Evolutionary conservation across 352 stramenopile species (phyloP), one percentile per base, ranked within the genome.

Genomic region (Albugo candida): DNA sequence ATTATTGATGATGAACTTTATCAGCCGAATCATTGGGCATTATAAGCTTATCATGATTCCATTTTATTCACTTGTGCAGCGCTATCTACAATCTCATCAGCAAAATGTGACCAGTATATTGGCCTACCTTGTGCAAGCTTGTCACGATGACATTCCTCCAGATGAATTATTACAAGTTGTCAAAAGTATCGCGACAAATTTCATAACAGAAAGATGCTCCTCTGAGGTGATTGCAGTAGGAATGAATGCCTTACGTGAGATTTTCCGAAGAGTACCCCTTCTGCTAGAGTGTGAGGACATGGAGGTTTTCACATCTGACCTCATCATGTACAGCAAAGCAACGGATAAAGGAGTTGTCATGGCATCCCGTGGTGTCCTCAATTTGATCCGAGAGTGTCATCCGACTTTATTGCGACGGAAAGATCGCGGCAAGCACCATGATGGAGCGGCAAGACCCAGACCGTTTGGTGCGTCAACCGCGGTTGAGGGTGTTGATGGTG

Each of bases 1-100:
- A 54, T 70, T 99, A 45, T 67, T 98, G 17, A 96, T 98, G 82
- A 96, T 99, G 73, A 97, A 98, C 68, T 97, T 98, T 59, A 95
- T 98, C 40, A 93, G 89, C 13, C 81, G 94, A 13, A 60, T 98
- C 24, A 65, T 97, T 5, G 94, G 94, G n/a, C 94, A 97, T 59
- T 94, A 99, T 67, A 94, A 97, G 63, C 70, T 99, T 38, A 67
- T 98, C 31, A 55, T 99, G 42, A 68, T 99, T 39, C 75, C 79
- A 24, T 91, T 98, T 52, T 99, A 99, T 72, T 80, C 93, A 27
- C 82, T 98, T 46, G 57, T 99, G 41, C 91, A 97, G 70, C 83
- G 93, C 11, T 67, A 97, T 65, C 55, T 91, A 49, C 76, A 85
- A 60, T 87, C 79, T 37, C 80, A 87, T 53, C 83, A 94, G 60